These are phyloP conservation scores for Sclerotinia minor DNA, from an alignment of 2,329 filamentous ascomycete genomes.

Conservation along the genomic window DNA sequence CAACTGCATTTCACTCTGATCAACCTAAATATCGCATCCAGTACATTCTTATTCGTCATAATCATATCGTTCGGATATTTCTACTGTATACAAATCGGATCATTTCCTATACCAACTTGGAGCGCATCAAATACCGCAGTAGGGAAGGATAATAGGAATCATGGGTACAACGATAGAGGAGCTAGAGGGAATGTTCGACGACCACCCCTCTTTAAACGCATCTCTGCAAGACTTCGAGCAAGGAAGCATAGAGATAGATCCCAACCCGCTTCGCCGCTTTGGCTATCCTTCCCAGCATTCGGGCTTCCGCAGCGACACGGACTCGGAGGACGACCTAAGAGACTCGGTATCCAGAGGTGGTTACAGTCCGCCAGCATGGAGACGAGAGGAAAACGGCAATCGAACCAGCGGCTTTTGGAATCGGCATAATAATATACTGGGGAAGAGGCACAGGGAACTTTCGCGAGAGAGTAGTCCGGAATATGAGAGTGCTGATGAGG, in stretches of 20 bases:
- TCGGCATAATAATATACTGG: conserved; percentile 53
- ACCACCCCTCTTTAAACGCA: conserved; percentile 59
- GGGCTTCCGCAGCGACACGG: conserved; percentile 57
- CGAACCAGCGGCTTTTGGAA: conserved; percentile 48
- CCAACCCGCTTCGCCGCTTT: conserved; percentile 47
- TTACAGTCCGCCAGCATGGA: conserved; percentile 67
- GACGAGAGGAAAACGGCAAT: conserved; percentile 48
- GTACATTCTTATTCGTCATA: conserved; percentile 36
- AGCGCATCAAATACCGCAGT: conserved; percentile 8
- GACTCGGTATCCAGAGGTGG: conserved; percentile 52
- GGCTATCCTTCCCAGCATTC: conserved; percentile 60
- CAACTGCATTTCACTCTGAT: conserved; percentile 40
- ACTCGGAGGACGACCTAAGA: conserved; percentile 40
- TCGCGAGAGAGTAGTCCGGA: conserved; percentile 60
- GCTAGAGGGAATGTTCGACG: conserved; percentile 53
- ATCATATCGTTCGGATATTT: conserved; percentile 38
- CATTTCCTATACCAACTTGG: conserved; percentile 30
- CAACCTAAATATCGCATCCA: conserved; percentile 39
- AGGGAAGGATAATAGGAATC: conserved; percentile 21
- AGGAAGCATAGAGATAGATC: conserved; percentile 44
- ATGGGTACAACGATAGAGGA: conserved; percentile 46
- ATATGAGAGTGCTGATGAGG: conserved; percentile 57
- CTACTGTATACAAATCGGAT: conserved; percentile 39
- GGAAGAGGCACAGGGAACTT: conserved; percentile 50
- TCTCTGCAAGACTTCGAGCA: conserved; percentile 64